These are phyloP conservation scores for Colletotrichum sp. DNA, from an alignment of 2,329 filamentous ascomycete genomes.

Conservation along the genomic window DNA sequence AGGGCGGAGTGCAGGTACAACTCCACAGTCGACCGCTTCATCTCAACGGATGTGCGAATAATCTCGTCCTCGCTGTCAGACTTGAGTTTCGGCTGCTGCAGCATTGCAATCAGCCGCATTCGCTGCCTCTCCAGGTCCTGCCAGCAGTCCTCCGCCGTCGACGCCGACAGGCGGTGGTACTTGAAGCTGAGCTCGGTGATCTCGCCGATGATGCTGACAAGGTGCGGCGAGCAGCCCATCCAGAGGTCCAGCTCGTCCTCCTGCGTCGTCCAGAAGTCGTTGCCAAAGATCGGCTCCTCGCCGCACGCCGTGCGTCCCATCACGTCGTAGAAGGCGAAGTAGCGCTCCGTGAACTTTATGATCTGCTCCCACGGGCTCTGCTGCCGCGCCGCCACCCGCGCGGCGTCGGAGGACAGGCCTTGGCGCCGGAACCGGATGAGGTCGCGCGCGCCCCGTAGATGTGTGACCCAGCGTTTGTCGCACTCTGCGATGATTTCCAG, in stretches of 20 bases:
- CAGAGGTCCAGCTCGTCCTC: constrained; percentile 42
- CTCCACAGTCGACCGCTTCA: constrained; percentile 44
- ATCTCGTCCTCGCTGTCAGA: constrained; percentile 31
- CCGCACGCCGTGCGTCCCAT: constrained; percentile 51
- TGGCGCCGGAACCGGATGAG: constrained; percentile 40
- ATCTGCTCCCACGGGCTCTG: constrained; percentile 23
- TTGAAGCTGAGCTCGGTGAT: constrained; percentile 45
- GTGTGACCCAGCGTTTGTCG: constrained; percentile 47
- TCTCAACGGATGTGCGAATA: constrained; percentile 39
- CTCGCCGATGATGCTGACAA: constrained; percentile 44
- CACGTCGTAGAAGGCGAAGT: constrained; percentile 51
- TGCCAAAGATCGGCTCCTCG: constrained; percentile 44
- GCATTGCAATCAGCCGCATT: not conserved
- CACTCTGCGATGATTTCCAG: constrained; percentile 33
- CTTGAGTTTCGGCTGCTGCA: constrained; percentile 1
- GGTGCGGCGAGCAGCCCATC: constrained; percentile 48
- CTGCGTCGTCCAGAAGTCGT: constrained; percentile 44
- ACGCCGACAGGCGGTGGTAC: constrained; percentile 25
- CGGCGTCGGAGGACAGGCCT: not conserved
- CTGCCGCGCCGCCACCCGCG: not conserved
- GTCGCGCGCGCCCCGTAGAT: constrained; percentile 47
- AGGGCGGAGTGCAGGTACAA: constrained; percentile 47
- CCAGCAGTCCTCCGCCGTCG: constrained; percentile 9
- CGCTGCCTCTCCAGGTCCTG: constrained; percentile 12
- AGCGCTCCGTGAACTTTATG: constrained; percentile 37